Evolutionary conservation across 2,329 filamentous ascomycete species (phyloP).

Genomic region (Fusarium duplospermum): DNA sequence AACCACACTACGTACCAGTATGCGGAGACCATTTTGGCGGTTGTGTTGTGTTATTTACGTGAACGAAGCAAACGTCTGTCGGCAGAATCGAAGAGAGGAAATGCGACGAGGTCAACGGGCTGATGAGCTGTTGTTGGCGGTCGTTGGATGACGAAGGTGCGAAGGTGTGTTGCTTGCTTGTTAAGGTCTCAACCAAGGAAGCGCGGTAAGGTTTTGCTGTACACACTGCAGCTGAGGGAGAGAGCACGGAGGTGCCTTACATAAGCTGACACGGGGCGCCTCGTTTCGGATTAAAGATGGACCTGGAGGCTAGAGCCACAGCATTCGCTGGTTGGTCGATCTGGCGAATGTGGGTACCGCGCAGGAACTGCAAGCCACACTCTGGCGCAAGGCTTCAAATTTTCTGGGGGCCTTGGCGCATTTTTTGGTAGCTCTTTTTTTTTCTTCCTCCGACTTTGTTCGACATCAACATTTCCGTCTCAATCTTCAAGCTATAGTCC

Average conservation of each 20-base stretch:
- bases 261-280: constrained; percentile 40
- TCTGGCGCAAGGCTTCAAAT: constrained; percentile 40
- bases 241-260: constrained; percentile 47
- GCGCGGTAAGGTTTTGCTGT: constrained; percentile 57
- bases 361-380: constrained; percentile 21
- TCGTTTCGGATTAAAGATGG: constrained; percentile 38
- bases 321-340: not conserved
- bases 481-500: constrained; percentile 32
- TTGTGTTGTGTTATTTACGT: constrained; percentile 33
- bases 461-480: constrained; percentile 24
- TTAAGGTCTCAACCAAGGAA: constrained; percentile 55
- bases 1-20: constrained; percentile 76
- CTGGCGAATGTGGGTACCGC: not conserved
- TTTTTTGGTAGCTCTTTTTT: constrained; percentile 31
- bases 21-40: constrained; percentile 79
- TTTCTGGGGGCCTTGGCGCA: constrained; percentile 36
- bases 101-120: constrained; percentile 26
- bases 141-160: constrained; percentile 44
- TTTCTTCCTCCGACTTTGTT: constrained; percentile 27
- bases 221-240: constrained; percentile 33
- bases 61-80: constrained; percentile 23
- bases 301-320: constrained; percentile 2
- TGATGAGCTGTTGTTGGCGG: constrained; percentile 23
- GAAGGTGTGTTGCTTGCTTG: constrained; percentile 43
- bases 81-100: constrained; percentile 26